Percentiles rank a stretch among this genome's conserved stretches.
These are phyloP conservation scores for Stereocaulon alpinum DNA, from an alignment of 495 filamentous ascomycete species.

Conservation along the genomic window DNA sequence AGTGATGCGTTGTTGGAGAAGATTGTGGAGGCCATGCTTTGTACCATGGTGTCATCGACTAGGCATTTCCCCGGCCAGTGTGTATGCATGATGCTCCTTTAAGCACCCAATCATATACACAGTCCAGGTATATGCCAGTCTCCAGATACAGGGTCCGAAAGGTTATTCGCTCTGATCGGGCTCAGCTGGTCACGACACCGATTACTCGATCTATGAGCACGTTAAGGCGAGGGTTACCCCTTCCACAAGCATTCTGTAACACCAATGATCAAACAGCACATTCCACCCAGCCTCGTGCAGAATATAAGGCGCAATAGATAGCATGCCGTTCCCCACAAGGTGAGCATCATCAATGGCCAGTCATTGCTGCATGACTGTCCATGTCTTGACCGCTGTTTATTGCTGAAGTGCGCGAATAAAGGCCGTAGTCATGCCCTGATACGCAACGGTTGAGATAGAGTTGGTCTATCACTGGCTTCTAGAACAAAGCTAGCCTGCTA, in stretches of 20 bases:
- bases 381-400: not conserved
- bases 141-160: no score
- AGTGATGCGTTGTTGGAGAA: not conserved
- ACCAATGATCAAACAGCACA: not conserved
- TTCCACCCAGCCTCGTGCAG: not conserved
- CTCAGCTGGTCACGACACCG: not conserved
- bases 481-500: not conserved
- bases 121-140: no score
- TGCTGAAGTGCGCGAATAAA: not conserved
- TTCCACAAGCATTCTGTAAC: not conserved
- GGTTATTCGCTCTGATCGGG: no score
- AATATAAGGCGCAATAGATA: slow-evolving; percentile 12
- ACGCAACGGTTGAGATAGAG: slow-evolving; percentile 6
- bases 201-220: not conserved
- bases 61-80: no score
- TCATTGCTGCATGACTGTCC: not conserved
- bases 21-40: not conserved
- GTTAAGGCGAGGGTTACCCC: not conserved
- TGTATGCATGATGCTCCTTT: no score
- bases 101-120: no score
- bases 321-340: not conserved
- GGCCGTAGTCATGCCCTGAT: not conserved
- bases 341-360: slow-evolving; percentile 2
- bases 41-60: not conserved
- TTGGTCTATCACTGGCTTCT: not conserved